These are phyloP conservation scores for Mycena crocata DNA, from an alignment of 768 basidiomycete species.

Conservation along the genomic window DNA sequence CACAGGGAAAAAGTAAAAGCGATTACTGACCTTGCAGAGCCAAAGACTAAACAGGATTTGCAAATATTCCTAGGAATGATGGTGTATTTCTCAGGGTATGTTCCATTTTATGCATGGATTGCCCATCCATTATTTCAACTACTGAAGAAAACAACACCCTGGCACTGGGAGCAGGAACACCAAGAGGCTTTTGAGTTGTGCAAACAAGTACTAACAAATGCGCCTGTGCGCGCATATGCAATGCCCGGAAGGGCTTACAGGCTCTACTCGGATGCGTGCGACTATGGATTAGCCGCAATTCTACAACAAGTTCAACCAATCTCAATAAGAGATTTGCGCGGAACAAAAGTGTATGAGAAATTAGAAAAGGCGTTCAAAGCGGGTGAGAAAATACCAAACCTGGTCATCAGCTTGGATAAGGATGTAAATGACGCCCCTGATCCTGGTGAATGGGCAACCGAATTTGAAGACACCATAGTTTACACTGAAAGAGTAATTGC, in stretches of 20 bases:
- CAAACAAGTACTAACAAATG: constrained; percentile 43
- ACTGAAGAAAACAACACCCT: constrained; percentile 40
- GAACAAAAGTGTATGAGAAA: constrained; percentile 41
- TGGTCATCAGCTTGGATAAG: constrained; percentile 38
- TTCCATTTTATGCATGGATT: constrained; percentile 49
- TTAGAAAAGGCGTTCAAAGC: constrained; percentile 35
- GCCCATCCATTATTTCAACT: constrained; percentile 48
- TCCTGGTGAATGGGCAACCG: constrained; percentile 33
- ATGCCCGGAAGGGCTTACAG: constrained; percentile 44
- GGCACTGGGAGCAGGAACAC: constrained; percentile 38
- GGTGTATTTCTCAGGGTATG: constrained; percentile 50
- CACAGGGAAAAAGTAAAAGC: constrained; percentile 51
- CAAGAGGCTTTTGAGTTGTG: constrained; percentile 42
- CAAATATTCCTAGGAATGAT: constrained; percentile 52
- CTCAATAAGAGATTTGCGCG: constrained; percentile 38
- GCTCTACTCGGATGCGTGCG: constrained; percentile 50
- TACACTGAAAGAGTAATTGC: constrained; percentile 44
- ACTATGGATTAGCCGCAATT: constrained; percentile 41
- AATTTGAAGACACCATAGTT: constrained; percentile 46
- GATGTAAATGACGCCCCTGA: constrained; percentile 34
- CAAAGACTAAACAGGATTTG: constrained; percentile 38
- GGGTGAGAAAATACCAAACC: constrained; percentile 36
- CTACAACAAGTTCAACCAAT: constrained; percentile 50
- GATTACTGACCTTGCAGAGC: constrained; percentile 43
- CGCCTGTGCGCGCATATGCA: constrained; percentile 48